These are phyloP conservation scores for Ganoderma sinense DNA, from an alignment of 1,284 basidiomycete species.

Conservation along the genomic window DNA sequence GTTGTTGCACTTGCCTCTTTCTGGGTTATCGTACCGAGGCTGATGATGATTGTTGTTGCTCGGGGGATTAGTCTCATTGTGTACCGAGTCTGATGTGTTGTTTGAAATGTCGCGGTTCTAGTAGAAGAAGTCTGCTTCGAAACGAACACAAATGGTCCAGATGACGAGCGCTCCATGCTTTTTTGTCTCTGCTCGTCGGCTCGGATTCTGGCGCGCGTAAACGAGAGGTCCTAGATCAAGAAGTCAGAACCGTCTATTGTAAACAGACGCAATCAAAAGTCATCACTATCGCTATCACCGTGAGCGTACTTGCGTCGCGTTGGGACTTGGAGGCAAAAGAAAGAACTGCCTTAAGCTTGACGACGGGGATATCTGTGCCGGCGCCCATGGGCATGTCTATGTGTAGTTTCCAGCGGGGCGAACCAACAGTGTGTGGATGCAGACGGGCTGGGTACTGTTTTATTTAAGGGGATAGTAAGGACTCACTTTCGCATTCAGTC, in stretches of 20 bases:
- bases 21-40: too few relatives aligned
- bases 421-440: not conserved
- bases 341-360: not conserved
- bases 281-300: not conserved
- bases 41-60: too few relatives aligned
- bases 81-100: too few relatives aligned
- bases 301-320: not conserved
- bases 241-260: not conserved
- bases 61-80: too few relatives aligned
- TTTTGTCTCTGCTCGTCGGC: not conserved
- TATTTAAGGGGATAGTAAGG: not conserved
- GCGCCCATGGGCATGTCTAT: too few relatives aligned
- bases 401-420: not conserved
- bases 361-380: not conserved
- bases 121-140: not conserved
- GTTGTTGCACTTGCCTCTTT: too few relatives aligned
- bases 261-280: not conserved
- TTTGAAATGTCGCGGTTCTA: not conserved
- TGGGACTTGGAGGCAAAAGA: not conserved
- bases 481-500: not conserved
- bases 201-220: not conserved
- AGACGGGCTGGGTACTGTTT: not conserved
- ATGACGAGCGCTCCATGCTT: not conserved
- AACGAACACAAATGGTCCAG: not conserved
- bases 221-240: not conserved